Evolutionary conservation across 805 yeast genomes (phyloP).

Genomic region (Pachysolen tannophilus): DNA sequence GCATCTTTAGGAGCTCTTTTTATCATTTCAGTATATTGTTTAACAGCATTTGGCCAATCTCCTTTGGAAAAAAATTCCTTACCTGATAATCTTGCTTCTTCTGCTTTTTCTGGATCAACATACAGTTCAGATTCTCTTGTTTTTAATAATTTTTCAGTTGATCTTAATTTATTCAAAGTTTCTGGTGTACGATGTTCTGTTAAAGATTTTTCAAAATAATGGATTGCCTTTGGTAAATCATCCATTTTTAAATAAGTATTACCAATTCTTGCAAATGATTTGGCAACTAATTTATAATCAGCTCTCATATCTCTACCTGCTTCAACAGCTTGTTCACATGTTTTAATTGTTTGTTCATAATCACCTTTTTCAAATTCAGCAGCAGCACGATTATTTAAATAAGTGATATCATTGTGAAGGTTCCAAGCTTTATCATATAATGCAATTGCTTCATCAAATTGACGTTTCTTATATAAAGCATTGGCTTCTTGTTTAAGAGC

Average conservation of each 20-base stretch:
- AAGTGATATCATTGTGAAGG: slow-evolving; percentile 75
- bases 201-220: slow-evolving; percentile 77
- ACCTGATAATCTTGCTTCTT: slow-evolving; percentile 90
- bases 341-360: slow-evolving; percentile 72
- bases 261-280: slow-evolving; percentile 90
- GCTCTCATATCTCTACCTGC: slow-evolving; percentile 86
- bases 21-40: slow-evolving; percentile 90
- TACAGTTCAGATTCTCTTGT: slow-evolving; percentile 69
- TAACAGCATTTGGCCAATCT: slow-evolving; percentile 96
- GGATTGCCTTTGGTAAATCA: slow-evolving; percentile 66
- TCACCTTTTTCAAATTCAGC: slow-evolving; percentile 97
- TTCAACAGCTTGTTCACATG: slow-evolving; percentile 78
- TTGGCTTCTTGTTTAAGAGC: slow-evolving; percentile 80
- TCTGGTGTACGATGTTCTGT: slow-evolving; percentile 98
- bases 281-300: slow-evolving; percentile 86
- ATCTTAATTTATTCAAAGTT: slow-evolving; percentile 77
- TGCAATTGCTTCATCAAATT: slow-evolving; percentile 91
- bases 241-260: slow-evolving; percentile 68
- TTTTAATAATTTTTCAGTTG: slow-evolving; percentile 81
- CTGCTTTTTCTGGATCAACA: slow-evolving; percentile 87
- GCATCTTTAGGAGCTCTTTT: slow-evolving; percentile 97
- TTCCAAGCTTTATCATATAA: slow-evolving; percentile 85
- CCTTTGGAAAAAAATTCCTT: slow-evolving; percentile 81
- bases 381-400: slow-evolving; percentile 93
- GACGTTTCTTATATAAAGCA: slow-evolving; percentile 71